Evolutionary conservation across 257 asterid species (phyloP).

Genomic region (Cruciata laevipes): DNA sequence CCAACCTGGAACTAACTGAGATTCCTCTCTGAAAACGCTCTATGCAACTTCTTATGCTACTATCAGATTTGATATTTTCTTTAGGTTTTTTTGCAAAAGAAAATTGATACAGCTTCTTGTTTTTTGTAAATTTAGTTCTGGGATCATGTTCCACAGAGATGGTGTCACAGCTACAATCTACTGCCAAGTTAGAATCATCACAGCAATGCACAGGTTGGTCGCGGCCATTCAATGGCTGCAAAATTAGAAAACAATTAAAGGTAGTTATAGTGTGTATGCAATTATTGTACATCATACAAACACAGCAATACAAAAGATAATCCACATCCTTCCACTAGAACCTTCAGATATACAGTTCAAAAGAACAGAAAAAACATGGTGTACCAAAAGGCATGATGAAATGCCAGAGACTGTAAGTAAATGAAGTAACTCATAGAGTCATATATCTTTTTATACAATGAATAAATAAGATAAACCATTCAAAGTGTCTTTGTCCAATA

Average conservation of each 20-base stretch:
- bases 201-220: constrained; percentile 17
- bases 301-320: neutral
- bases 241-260: neutral
- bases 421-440: neutral
- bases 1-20: constrained; percentile 20
- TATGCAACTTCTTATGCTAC: constrained; percentile 43
- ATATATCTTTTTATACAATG: neutral
- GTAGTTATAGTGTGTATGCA: neutral
- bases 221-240: constrained; percentile 9
- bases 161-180: constrained; percentile 21
- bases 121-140: constrained; percentile 10
- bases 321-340: neutral
- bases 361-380: neutral
- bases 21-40: constrained; percentile 46
- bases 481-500: neutral
- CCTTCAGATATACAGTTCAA: neutral
- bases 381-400: neutral
- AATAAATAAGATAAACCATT: neutral
- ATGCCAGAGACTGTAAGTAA: neutral
- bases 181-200: constrained; percentile 32
- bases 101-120: constrained; percentile 25
- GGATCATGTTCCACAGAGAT: constrained; percentile 9
- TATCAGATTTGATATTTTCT: constrained; percentile 23
- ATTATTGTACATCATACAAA: neutral
- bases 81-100: constrained; percentile 35